phyloP scores from a whole-genome alignment of 768 basidiomycete genomes.

The Dacryopinax primogenitus region DNA sequence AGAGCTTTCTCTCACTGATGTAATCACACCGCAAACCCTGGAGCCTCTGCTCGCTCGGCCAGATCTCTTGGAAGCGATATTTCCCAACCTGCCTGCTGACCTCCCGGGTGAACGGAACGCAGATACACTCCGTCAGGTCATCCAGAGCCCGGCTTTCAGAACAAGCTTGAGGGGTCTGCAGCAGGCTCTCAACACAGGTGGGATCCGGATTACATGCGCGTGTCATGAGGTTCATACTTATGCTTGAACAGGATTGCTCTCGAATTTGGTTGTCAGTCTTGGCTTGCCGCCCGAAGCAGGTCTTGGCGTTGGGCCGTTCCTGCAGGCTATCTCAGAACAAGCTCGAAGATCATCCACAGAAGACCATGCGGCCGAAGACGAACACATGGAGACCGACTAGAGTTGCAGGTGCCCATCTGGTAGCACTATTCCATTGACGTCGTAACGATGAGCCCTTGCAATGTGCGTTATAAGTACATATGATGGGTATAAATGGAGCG shows the following conservation, averaged over 20 bases:
- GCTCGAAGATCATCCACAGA: slow-evolving; percentile 38
- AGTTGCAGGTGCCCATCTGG: too few species aligned
- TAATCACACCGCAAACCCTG: slow-evolving; percentile 62
- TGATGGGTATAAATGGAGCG: background rate
- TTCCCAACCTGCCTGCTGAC: slow-evolving; percentile 72
- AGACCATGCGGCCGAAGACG: slow-evolving; percentile 27
- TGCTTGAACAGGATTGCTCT: slow-evolving; percentile 40
- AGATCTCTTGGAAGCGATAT: slow-evolving; percentile 52
- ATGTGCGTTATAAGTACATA: background rate
- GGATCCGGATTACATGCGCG: too few species aligned
- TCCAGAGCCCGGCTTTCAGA: slow-evolving; percentile 75
- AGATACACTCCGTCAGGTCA: slow-evolving; percentile 58
- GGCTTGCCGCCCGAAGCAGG: slow-evolving; percentile 82
- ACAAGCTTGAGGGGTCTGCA: slow-evolving; percentile 68
- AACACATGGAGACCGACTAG: slow-evolving; percentile 76
- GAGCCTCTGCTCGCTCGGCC: slow-evolving; percentile 54
- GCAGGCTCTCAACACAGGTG: slow-evolving; percentile 67
- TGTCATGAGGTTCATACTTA: too few species aligned
- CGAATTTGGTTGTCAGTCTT: slow-evolving; percentile 58
- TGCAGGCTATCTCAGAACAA: slow-evolving; percentile 68
- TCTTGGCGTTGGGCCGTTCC: slow-evolving; percentile 58
- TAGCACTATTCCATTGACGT: too few species aligned
- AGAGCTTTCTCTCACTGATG: slow-evolving; percentile 60
- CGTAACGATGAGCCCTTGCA: too few species aligned
- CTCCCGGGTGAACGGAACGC: slow-evolving; percentile 54